phyloP scores from a whole-genome alignment of 345 rosid genomes.

The Pistacia atlantica region DNA sequence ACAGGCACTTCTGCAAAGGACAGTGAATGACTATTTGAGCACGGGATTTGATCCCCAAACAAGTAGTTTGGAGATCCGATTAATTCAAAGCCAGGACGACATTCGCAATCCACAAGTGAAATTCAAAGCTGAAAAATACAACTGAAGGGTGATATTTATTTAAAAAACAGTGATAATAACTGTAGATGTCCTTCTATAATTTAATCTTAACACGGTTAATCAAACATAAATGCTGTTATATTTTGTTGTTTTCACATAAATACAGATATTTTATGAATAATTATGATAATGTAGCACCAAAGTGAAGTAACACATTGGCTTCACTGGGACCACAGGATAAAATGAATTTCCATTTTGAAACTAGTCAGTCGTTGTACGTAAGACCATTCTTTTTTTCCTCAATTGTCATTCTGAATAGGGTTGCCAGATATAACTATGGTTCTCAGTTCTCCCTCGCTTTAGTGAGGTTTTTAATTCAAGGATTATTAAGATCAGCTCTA shows the following conservation, averaged over 20 bases:
- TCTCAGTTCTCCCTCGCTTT: too few species aligned
- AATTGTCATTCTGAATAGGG: too few species aligned
- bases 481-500: too few species aligned
- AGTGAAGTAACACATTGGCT: neutral
- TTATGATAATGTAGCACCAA: neutral
- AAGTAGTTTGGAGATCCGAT: constrained; percentile 90
- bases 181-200: neutral
- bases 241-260: neutral
- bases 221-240: neutral
- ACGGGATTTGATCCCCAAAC: constrained; percentile 64
- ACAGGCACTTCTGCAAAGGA: constrained; percentile 81
- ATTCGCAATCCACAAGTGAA: constrained; percentile 70
- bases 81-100: constrained; percentile 93
- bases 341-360: neutral
- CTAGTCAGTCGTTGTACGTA: too few species aligned
- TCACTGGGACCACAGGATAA: neutral
- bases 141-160: constrained; percentile 10
- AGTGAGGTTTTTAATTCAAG: too few species aligned
- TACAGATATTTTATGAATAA: too few species aligned
- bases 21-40: constrained; percentile 61
- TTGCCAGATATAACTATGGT: too few species aligned
- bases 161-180: neutral
- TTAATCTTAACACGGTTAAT: neutral
- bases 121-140: constrained; percentile 57
- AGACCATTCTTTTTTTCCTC: too few species aligned